Percentiles rank a stretch among this genome's conserved stretches.
phyloP scores from a whole-genome alignment of 805 yeast species.

The Saccharomycopsis fibuligera region DNA sequence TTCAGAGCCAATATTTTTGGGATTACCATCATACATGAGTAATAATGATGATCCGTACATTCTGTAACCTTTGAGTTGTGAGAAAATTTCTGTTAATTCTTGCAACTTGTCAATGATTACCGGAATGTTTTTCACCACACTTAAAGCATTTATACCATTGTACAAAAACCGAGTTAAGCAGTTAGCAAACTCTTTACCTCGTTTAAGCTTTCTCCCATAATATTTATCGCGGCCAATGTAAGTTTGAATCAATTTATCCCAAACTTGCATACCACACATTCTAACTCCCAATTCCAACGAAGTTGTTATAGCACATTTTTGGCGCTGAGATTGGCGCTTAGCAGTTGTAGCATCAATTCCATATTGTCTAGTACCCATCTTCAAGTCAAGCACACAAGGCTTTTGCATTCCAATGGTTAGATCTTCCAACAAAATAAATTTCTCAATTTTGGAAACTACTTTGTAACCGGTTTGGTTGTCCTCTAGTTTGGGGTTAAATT shows the following conservation, averaged over 20 bases:
- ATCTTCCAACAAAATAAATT: slow-evolving; percentile 86
- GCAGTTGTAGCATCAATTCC: slow-evolving; percentile 81
- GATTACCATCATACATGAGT: slow-evolving; percentile 78
- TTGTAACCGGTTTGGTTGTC: neutral
- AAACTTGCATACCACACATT: slow-evolving; percentile 90
- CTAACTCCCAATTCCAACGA: slow-evolving; percentile 80
- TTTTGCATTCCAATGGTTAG: slow-evolving; percentile 71
- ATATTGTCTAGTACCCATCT: slow-evolving; percentile 98
- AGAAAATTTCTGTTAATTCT: slow-evolving; percentile 51
- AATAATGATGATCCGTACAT: slow-evolving; percentile 87
- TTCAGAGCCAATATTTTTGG: slow-evolving; percentile 11
- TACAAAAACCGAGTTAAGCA: slow-evolving; percentile 72
- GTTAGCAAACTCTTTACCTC: slow-evolving; percentile 72
- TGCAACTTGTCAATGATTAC: slow-evolving; percentile 52
- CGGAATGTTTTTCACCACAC: slow-evolving; percentile 65
- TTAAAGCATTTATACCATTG: slow-evolving; percentile 55
- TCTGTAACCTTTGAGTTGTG: slow-evolving; percentile 63
- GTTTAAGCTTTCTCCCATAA: slow-evolving; percentile 72
- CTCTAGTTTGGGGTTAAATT: neutral
- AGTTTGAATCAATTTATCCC: slow-evolving; percentile 41
- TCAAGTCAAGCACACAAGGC: slow-evolving; percentile 91
- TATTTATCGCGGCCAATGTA: slow-evolving; percentile 81
- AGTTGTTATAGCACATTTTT: slow-evolving; percentile 78
- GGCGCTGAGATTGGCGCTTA: slow-evolving; percentile 73
- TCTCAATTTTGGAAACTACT: slow-evolving; percentile 46